Base-by-base conservation (phyloP, 805 yeast species). In the Starmerella stellata region DNA sequence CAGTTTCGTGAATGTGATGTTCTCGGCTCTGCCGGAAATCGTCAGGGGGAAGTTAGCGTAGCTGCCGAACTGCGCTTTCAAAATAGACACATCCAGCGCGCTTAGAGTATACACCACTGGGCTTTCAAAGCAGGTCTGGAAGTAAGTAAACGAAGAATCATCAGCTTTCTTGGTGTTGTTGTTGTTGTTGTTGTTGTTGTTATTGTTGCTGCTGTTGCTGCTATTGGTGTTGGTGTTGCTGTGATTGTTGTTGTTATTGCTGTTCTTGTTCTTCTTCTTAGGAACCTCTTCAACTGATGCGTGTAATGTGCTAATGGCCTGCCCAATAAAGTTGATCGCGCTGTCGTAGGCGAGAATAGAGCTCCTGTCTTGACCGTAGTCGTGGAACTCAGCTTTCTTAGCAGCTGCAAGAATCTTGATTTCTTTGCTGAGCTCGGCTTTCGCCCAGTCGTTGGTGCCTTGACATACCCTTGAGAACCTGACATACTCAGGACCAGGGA, bases 31-130 rank as follows among this genome's bases (percentile, higher is more conserved):
- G 8, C 72, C 69, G 3, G 68, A 57, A 8, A 87, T 52, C 1
- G 69, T 59, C 4, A 76, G 54, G 0, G 99, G 99, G 46, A 87
- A 72, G 16, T 64, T 57, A 1, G 72, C 59, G 47, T 77, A 85
- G 11, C 64, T 59, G 2, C 72, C 72, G 57, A 71, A 82, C 2
- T 74, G 65, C 1, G 72, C 54, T 43, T 70, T 68, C 40, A 87
- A 59, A 16, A 87, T 73, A 44, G 77, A 77, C 21, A 80, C 67
- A 54, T 90, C 99, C 33, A 90, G 61, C 4, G 81, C 74, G 0
- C 93, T 73, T 15, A 87, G 60, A 34, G 80, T 77, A 54, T 62
- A 82, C 43, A 69, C 67, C 2, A 75, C 70, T 2, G 75, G 58
- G 1, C 85, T 66, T 44, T 73, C 71, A 55, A 80, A 76, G 0